Percentiles rank a stretch among this genome's conserved stretches.
phyloP scores from a whole-genome alignment of 208 protist genomes.

The Leishmania tarentolae region DNA sequence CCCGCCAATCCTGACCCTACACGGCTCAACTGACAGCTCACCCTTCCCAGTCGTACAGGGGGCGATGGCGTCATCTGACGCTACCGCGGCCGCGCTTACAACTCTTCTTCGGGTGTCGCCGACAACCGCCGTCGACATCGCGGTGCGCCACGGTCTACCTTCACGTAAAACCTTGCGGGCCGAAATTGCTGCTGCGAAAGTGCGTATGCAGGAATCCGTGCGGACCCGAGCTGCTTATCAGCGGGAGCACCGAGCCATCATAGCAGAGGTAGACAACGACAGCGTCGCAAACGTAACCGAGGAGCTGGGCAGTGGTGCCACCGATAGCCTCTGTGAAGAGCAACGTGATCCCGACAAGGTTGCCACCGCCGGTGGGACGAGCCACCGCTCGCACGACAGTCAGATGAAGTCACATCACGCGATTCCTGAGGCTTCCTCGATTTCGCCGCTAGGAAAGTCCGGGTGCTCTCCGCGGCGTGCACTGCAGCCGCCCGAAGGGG shows the following conservation, averaged over 20 bases:
- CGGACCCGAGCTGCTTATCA: slow-evolving; percentile 41
- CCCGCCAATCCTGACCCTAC: slow-evolving; percentile 22
- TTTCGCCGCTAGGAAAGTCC: slow-evolving; percentile 1
- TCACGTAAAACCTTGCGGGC: slow-evolving; percentile 13
- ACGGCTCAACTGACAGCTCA: not conserved
- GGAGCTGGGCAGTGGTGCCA: not conserved
- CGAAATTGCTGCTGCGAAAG: slow-evolving; percentile 34
- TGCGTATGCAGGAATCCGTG: slow-evolving; percentile 42
- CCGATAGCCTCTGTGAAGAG: not conserved
- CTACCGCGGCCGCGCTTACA: not conserved
- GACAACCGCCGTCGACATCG: slow-evolving; percentile 25
- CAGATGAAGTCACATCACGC: not conserved
- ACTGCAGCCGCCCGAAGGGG: slow-evolving; percentile 1
- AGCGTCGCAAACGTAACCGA: not conserved
- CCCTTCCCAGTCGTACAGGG: not conserved
- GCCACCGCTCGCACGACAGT: not conserved
- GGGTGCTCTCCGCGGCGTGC: slow-evolving; percentile 1
- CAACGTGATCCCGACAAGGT: not conserved
- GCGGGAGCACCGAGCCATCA: slow-evolving; percentile 17
- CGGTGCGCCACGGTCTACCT: slow-evolving; percentile 21
- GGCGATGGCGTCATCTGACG: not conserved
- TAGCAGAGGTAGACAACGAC: not conserved
- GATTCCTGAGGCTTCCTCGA: not conserved
- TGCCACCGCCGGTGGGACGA: not conserved
- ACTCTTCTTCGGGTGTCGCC: slow-evolving; percentile 19